phyloP scores from a whole-genome alignment of 768 basidiomycete genomes.

The Terana coerulea region DNA sequence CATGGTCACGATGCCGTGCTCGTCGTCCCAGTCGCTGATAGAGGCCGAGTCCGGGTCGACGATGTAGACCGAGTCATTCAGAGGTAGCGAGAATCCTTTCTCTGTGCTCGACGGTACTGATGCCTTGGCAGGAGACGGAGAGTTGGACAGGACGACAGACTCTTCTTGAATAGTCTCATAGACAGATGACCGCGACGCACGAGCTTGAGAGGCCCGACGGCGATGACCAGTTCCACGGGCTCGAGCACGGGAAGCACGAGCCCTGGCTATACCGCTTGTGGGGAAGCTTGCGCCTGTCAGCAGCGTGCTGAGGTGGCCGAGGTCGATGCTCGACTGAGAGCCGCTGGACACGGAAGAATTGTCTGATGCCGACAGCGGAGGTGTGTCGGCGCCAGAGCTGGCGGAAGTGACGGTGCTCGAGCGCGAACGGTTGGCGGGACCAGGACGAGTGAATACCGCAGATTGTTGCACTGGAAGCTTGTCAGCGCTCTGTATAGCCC shows the following conservation, averaged over 20 bases:
- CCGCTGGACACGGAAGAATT: slow-evolving; percentile 65
- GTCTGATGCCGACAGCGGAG: slow-evolving; percentile 66
- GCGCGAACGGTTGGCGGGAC: slow-evolving; percentile 46
- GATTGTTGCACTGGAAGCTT: background rate
- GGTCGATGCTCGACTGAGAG: slow-evolving; percentile 76
- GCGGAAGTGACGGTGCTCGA: slow-evolving; percentile 62
- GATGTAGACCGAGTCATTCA: slow-evolving; percentile 41
- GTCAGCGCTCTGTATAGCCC: no score
- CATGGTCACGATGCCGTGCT: slow-evolving; percentile 58
- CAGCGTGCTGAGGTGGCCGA: slow-evolving; percentile 53
- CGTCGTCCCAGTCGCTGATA: slow-evolving; percentile 55
- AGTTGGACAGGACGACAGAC: slow-evolving; percentile 31
- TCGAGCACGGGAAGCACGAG: slow-evolving; percentile 41
- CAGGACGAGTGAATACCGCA: slow-evolving; percentile 53
- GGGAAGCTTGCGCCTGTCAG: slow-evolving; percentile 56
- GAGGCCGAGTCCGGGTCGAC: slow-evolving; percentile 49
- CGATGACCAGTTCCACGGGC: slow-evolving; percentile 67
- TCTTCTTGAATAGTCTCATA: slow-evolving; percentile 85
- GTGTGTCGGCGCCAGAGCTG: slow-evolving; percentile 67
- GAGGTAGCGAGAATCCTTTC: slow-evolving; percentile 6
- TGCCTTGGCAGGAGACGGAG: slow-evolving; percentile 20
- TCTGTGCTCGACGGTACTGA: slow-evolving; percentile 7
- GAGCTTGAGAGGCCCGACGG: slow-evolving; percentile 62
- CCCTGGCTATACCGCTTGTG: slow-evolving; percentile 32
- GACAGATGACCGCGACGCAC: slow-evolving; percentile 60